phyloP scores from a whole-genome alignment of 129 eudicot genomes.

The Daucus carota region DNA sequence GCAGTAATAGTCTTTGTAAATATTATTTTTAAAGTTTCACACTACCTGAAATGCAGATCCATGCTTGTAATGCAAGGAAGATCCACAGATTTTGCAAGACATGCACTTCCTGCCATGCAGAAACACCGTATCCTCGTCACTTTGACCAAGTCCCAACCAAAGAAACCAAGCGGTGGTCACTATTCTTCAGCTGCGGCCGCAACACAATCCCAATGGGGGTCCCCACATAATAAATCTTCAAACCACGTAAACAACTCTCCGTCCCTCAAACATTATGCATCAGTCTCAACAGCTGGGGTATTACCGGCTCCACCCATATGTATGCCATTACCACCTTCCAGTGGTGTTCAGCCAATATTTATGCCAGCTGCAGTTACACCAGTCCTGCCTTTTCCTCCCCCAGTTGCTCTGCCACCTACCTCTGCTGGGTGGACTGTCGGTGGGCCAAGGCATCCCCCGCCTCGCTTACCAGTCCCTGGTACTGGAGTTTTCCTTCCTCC shows the following conservation, averaged over 20 bases:
- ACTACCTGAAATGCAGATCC: slow-evolving; percentile 32
- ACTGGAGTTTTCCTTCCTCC: slow-evolving; percentile 86
- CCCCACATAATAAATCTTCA: slow-evolving; percentile 30
- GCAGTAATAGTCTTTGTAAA: not conserved
- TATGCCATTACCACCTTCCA: slow-evolving; percentile 32
- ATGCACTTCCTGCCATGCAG: slow-evolving; percentile 48
- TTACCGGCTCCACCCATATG: slow-evolving; percentile 31
- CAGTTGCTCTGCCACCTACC: slow-evolving; percentile 44
- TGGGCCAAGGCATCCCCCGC: slow-evolving; percentile 42
- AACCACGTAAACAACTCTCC: slow-evolving; percentile 36
- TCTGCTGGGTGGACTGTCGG: slow-evolving; percentile 45
- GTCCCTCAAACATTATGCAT: slow-evolving; percentile 48
- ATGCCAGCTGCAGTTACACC: slow-evolving; percentile 47
- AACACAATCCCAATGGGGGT: slow-evolving; percentile 37
- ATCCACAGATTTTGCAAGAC: slow-evolving; percentile 51
- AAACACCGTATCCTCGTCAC: slow-evolving; percentile 71
- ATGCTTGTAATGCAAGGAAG: slow-evolving; percentile 69
- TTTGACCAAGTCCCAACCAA: slow-evolving; percentile 49
- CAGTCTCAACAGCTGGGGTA: slow-evolving; percentile 40
- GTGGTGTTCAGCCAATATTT: slow-evolving; percentile 52
- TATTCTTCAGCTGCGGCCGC: slow-evolving; percentile 20
- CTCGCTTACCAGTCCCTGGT: slow-evolving; percentile 57
- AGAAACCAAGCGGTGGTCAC: slow-evolving; percentile 28
- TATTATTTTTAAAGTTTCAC: not conserved
- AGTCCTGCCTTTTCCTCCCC: slow-evolving; percentile 44